These are phyloP conservation scores for Umbelopsis sp. DNA, from an alignment of 371 early-diverging fungal genomes.

Conservation along the genomic window DNA sequence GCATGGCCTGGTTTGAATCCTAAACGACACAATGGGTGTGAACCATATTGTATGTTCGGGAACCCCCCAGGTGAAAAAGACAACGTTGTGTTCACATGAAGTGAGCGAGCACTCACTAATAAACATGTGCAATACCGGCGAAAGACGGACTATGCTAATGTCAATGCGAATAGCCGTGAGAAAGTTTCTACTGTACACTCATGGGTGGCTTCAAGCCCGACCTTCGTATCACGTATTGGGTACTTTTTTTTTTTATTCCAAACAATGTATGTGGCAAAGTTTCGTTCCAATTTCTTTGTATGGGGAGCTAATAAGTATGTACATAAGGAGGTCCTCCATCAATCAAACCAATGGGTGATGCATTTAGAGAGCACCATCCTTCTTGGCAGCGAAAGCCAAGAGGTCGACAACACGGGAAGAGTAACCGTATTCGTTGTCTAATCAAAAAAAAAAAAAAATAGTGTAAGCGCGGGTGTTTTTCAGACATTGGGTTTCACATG, in stretches of 20 bases:
- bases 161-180: constrained; percentile 5
- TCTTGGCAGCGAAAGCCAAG: constrained; percentile 74
- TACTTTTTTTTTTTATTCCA: constrained; percentile 6
- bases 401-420: constrained; percentile 92
- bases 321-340: constrained; percentile 19
- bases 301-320: constrained; percentile 18
- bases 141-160: constrained; percentile 12
- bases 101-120: not conserved
- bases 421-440: constrained; percentile 95
- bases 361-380: constrained; percentile 40
- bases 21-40: not conserved
- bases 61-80: not conserved
- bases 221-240: not conserved
- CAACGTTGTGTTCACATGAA: not conserved
- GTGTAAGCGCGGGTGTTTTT: constrained; percentile 85
- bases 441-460: constrained; percentile 94
- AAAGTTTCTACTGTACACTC: constrained; percentile 1
- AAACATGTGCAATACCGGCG: constrained; percentile 17
- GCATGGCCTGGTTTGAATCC: not conserved
- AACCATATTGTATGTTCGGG: not conserved
- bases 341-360: not conserved
- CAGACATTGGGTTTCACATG: not conserved
- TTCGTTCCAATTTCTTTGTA: constrained; percentile 6
- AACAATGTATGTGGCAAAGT: constrained; percentile 18
- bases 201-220: not conserved